Percentiles rank a stretch among this genome's conserved stretches.
Evolutionary conservation across 441 rosid species (phyloP).

Genomic region (Erysimum pusillum): DNA sequence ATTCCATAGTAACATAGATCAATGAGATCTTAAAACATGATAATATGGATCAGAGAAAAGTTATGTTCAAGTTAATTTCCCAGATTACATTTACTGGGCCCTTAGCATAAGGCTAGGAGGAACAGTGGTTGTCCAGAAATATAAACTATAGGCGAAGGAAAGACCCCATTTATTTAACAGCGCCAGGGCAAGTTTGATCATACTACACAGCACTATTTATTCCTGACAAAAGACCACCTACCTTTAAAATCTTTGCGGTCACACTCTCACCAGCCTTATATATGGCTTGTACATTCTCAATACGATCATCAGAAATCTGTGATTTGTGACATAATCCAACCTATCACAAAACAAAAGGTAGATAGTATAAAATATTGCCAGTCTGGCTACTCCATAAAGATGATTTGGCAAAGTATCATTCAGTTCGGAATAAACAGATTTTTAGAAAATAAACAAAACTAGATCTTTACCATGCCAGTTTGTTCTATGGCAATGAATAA

Average conservation of each 20-base stretch:
- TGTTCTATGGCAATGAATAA: conserved; percentile 72
- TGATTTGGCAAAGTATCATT: conserved; percentile 21
- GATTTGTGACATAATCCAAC: conserved; percentile 95
- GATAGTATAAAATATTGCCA: background rate
- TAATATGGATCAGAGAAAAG: conserved; percentile 16
- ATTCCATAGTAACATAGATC: conserved; percentile 6
- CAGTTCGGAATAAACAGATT: conserved; percentile 7
- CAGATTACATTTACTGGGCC: conserved; percentile 12
- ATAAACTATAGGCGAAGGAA: too few relatives aligned
- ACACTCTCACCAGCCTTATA: conserved; percentile 84
- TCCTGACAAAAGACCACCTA: conserved; percentile 35
- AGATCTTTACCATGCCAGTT: conserved; percentile 73
- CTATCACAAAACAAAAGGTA: conserved; percentile 53
- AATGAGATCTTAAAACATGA: conserved; percentile 12
- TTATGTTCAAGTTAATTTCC: conserved; percentile 11
- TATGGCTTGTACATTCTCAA: conserved; percentile 65
- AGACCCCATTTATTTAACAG: too few relatives aligned
- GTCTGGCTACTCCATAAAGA: conserved; percentile 21
- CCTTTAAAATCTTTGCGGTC: conserved; percentile 88
- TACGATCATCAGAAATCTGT: conserved; percentile 72
- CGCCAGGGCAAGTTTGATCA: too few relatives aligned
- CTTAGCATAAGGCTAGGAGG: conserved; percentile 16
- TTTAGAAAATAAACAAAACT: conserved; percentile 15
- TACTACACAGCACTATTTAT: conserved; percentile 16
- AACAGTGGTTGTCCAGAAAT: background rate